These are phyloP conservation scores for Ceratobasidium sp. DNA, from an alignment of 1,284 basidiomycete species.

Conservation along the genomic window DNA sequence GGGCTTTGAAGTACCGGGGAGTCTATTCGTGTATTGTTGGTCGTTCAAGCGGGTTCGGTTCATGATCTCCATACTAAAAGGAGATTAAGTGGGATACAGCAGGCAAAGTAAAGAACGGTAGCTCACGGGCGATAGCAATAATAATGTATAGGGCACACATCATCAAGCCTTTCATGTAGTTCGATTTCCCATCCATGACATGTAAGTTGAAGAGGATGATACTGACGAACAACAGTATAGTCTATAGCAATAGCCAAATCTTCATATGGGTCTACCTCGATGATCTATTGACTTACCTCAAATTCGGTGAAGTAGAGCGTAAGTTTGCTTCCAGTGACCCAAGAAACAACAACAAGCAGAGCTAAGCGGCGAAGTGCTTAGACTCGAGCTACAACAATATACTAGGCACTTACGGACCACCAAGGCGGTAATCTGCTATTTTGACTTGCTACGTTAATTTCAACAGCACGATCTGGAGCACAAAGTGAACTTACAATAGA, in stretches of 20 bases:
- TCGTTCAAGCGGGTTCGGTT: background rate
- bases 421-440: constrained; percentile 89
- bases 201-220: constrained; percentile 86
- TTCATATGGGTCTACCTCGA: background rate
- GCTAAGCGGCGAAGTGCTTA: constrained; percentile 28
- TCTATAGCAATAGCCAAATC: constrained; percentile 64
- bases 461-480: constrained; percentile 9
- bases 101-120: background rate
- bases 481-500: constrained; percentile 75
- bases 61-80: constrained; percentile 50
- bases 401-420: constrained; percentile 74
- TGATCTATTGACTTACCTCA: constrained; percentile 65
- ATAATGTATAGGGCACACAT: constrained; percentile 73
- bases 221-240: constrained; percentile 86
- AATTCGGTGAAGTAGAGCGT: constrained; percentile 88
- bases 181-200: constrained; percentile 84
- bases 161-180: constrained; percentile 92
- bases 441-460: constrained; percentile 21
- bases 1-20: background rate
- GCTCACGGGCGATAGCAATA: constrained; percentile 70
- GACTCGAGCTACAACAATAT: constrained; percentile 12
- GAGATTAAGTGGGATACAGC: constrained; percentile 1
- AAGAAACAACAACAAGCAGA: constrained; percentile 42
- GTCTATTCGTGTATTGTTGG: background rate
- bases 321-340: constrained; percentile 78